These are phyloP conservation scores for Cyanodermella asteris DNA, from an alignment of 2,329 filamentous ascomycete species.

Conservation along the genomic window DNA sequence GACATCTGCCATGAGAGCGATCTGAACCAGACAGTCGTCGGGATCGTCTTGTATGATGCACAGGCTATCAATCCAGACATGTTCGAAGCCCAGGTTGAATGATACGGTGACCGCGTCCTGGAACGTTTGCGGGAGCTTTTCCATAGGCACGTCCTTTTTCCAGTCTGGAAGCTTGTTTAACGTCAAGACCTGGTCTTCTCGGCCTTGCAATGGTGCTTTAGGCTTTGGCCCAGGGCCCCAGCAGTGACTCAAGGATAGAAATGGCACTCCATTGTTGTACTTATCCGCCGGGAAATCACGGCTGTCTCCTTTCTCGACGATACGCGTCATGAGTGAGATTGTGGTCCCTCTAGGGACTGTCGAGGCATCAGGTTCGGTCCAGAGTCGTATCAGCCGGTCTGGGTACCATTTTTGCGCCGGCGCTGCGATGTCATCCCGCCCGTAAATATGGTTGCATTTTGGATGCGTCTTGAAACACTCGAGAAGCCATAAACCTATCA, in stretches of 20 bases:
- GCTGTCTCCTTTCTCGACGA: too few species aligned
- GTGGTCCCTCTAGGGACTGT: too few species aligned
- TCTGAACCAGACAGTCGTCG: slow-evolving; percentile 7
- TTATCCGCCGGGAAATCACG: slow-evolving; percentile 1
- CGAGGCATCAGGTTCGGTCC: too few species aligned
- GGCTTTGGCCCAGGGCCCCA: slow-evolving; percentile 1
- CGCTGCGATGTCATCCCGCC: too few species aligned
- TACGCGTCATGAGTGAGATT: too few species aligned
- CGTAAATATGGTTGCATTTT: too few species aligned
- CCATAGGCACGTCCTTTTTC: slow-evolving; percentile 2
- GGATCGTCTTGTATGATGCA: slow-evolving; percentile 11
- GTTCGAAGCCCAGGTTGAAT: slow-evolving; percentile 16
- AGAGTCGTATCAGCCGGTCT: too few species aligned
- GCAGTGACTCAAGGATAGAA: slow-evolving; percentile 5
- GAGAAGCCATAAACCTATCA: too few species aligned
- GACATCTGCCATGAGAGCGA: slow-evolving; percentile 6
- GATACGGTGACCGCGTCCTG: slow-evolving; percentile 9
- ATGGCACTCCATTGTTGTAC: too few species aligned
- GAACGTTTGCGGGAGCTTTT: slow-evolving; percentile 7
- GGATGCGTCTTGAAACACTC: too few species aligned
- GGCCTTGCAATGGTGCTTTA: too few species aligned
- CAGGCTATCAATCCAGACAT: slow-evolving; percentile 12
- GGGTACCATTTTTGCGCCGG: too few species aligned
- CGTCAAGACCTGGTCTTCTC: slow-evolving; percentile 1
- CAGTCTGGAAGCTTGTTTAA: slow-evolving; percentile 1